Conservation (phyloP, 148 eudicot species). For the Fallopia convolvulus region DNA sequence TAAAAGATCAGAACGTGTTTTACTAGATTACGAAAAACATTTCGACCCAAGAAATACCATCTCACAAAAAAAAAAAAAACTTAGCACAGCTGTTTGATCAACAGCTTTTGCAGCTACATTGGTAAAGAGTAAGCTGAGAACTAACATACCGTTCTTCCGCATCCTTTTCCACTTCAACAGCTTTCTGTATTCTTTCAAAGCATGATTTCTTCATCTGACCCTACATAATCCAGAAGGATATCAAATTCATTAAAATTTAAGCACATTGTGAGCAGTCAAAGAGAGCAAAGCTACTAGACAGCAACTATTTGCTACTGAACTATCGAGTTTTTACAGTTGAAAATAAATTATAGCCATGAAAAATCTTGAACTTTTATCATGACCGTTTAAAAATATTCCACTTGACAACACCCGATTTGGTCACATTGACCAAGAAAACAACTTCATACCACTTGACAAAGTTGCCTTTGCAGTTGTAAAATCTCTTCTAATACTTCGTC, state of each 20-base stretch:
- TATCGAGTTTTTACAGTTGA: not conserved
- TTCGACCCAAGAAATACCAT: not conserved
- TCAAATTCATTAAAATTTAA: not conserved
- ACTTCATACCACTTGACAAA: constrained; percentile 47
- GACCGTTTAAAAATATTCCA: not conserved
- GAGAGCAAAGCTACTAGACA: not conserved
- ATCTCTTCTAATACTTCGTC: constrained; percentile 55
- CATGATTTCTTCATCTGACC: constrained; percentile 42
- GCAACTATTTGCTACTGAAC: not conserved
- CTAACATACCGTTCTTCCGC: constrained; percentile 42
- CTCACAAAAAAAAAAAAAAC: not conserved
- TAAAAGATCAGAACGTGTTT: not conserved
- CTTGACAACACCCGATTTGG: not conserved
- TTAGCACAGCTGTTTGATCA: not conserved
- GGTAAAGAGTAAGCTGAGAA: not conserved
- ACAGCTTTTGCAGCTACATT: not conserved
- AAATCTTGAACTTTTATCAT: not conserved
- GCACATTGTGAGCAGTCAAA: not conserved
- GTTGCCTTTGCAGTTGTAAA: constrained; percentile 46
- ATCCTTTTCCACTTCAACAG: constrained; percentile 37
- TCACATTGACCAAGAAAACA: not conserved
- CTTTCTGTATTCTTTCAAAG: constrained; percentile 41
- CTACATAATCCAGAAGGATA: constrained; percentile 26
- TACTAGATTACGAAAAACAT: not conserved
- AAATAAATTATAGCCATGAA: not conserved